These are phyloP conservation scores for Tillandsia leiboldiana DNA, from an alignment of 176 grass and related monocot species.

Conservation along the genomic window DNA sequence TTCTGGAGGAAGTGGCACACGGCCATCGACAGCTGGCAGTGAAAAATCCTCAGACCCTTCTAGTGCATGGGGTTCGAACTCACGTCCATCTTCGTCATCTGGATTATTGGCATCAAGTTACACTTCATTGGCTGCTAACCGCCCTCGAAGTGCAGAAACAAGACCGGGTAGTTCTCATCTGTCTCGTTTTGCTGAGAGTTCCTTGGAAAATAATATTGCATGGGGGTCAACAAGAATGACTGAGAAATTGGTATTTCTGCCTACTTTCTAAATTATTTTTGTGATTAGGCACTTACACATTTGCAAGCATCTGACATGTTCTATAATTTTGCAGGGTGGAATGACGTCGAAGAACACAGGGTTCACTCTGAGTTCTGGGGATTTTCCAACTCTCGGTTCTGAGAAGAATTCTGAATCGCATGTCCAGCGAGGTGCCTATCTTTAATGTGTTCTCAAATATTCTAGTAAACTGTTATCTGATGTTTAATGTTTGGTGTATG, in stretches of 20 bases:
- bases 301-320: neutral
- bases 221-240: neutral
- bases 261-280: constrained; percentile 6
- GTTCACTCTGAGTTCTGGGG: constrained; percentile 76
- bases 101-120: constrained; percentile 55
- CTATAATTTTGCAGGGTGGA: constrained; percentile 38
- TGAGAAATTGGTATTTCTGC: constrained; percentile 21
- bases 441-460: neutral
- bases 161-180: constrained; percentile 91
- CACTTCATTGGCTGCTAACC: constrained; percentile 32
- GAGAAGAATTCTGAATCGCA: constrained; percentile 55
- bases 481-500: no score
- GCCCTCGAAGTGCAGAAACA: constrained; percentile 93
- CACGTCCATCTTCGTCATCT: constrained; percentile 79
- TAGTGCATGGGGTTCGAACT: constrained; percentile 74
- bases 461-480: neutral
- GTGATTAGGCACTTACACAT: neutral
- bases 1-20: constrained; percentile 71
- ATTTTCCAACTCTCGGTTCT: constrained; percentile 92
- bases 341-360: constrained; percentile 37
- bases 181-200: constrained; percentile 87
- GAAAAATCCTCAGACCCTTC: constrained; percentile 59
- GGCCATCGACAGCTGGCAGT: constrained; percentile 89
- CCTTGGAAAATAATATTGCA: constrained; percentile 33
- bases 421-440: constrained; percentile 53